These are phyloP conservation scores for Oropetium thomaeum DNA, from an alignment of 176 grass and related monocot species.

Conservation along the genomic window DNA sequence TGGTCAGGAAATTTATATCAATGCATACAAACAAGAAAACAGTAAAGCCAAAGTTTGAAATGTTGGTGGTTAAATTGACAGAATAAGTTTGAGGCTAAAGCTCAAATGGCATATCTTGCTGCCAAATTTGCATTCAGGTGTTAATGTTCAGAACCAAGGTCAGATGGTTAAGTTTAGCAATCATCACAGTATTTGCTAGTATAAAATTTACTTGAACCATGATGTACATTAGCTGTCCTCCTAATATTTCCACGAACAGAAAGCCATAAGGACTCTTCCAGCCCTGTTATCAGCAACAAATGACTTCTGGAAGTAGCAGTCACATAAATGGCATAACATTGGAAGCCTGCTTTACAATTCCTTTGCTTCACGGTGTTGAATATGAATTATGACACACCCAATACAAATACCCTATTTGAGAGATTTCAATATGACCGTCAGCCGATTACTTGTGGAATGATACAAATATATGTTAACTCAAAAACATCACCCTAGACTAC, in stretches of 20 bases:
- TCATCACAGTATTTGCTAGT: conserved; percentile 31
- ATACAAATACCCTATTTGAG: conserved; percentile 94
- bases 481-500: conserved; percentile 33
- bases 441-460: conserved; percentile 48
- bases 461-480: conserved; percentile 57
- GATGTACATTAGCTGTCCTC: conserved; percentile 43
- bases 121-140: conserved; percentile 20
- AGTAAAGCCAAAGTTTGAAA: conserved; percentile 22
- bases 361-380: conserved; percentile 81
- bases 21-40: conserved; percentile 25
- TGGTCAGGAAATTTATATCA: conserved; percentile 12
- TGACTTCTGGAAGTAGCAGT: conserved; percentile 54
- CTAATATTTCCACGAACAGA: conserved; percentile 48
- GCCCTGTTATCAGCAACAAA: conserved; percentile 54
- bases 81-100: conserved; percentile 18
- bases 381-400: conserved; percentile 95
- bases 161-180: conserved; percentile 24
- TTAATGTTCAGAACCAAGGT: conserved; percentile 29
- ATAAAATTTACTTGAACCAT: conserved; percentile 41
- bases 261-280: conserved; percentile 62
- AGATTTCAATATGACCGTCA: conserved; percentile 87
- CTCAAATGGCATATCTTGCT: conserved; percentile 28
- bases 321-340: conserved; percentile 53
- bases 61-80: conserved; percentile 24
- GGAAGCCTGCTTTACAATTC: conserved; percentile 78